These are phyloP conservation scores for Macrophomina phaseolina DNA, from an alignment of 2,329 filamentous ascomycete species.

Conservation along the genomic window DNA sequence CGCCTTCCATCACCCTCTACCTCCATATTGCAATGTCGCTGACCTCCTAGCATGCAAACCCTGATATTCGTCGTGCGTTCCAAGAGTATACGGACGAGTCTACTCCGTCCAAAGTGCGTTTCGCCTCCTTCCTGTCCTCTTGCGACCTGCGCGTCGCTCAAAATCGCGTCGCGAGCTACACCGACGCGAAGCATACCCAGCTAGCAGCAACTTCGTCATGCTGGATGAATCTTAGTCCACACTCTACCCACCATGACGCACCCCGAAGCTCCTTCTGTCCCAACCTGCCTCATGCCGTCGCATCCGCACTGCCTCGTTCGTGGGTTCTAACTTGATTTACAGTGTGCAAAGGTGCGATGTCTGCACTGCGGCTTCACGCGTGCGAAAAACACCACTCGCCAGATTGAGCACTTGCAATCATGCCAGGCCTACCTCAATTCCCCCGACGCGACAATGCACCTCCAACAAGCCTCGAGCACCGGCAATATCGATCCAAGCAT, in stretches of 20 bases:
- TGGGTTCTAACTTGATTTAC: slow-evolving; percentile 6
- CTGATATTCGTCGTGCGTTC: slow-evolving; percentile 49
- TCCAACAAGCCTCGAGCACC: slow-evolving; percentile 28
- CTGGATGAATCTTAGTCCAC: not conserved
- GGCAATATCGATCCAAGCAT: slow-evolving; percentile 23
- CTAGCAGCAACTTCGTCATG: not conserved
- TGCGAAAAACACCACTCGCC: slow-evolving; percentile 58
- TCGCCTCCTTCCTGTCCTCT: slow-evolving; percentile 3
- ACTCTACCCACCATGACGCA: not conserved
- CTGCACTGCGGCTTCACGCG: slow-evolving; percentile 56
- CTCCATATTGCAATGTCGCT: slow-evolving; percentile 15
- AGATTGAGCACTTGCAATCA: slow-evolving; percentile 56
- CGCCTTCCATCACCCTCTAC: slow-evolving; percentile 2
- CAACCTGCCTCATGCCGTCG: not conserved
- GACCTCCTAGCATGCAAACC: slow-evolving; percentile 44
- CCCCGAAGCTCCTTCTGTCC: not conserved
- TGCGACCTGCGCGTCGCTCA: slow-evolving; percentile 8
- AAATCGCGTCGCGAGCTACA: not conserved
- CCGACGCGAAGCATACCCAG: not conserved
- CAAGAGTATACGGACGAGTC: slow-evolving; percentile 49
- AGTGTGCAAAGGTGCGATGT: slow-evolving; percentile 58
- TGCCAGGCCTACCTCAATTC: slow-evolving; percentile 53
- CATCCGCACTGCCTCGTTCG: not conserved
- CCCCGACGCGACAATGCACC: slow-evolving; percentile 49
- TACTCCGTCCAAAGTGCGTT: slow-evolving; percentile 47